Evolutionary conservation across 345 rosid genomes (phyloP).

Genomic region (Fremontodendron californicum): DNA sequence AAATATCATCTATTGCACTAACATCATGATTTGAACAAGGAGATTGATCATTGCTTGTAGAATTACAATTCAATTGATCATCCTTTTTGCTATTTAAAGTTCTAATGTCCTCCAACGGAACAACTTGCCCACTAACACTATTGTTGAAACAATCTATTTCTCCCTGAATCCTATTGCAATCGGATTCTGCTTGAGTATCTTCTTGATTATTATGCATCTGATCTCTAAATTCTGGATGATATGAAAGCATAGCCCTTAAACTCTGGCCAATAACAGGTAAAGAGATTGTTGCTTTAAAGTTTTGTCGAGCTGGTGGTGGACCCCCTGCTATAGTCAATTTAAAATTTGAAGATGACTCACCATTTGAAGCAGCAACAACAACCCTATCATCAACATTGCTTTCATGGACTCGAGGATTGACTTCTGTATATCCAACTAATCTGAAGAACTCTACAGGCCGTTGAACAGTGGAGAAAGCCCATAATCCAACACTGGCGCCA

Average conservation of each 20-base stretch:
- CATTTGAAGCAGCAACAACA: conserved; percentile 20
- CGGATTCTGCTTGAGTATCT: conserved; percentile 28
- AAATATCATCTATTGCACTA: conserved; percentile 21
- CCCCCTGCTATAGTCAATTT: conserved; percentile 90
- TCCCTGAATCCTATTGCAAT: conserved; percentile 20
- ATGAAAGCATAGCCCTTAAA: conserved; percentile 69
- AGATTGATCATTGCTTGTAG: conserved; percentile 19
- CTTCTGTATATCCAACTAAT: conserved; percentile 58
- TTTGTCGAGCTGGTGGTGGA: conserved; percentile 78
- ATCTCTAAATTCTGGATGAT: conserved; percentile 53
- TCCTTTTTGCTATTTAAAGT: conserved; percentile 8
- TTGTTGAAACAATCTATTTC: conserved; percentile 13
- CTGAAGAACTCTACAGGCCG: conserved; percentile 73
- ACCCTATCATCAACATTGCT: conserved; percentile 17
- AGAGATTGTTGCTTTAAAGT: conserved; percentile 81
- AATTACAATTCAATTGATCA: conserved; percentile 25
- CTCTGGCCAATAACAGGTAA: conserved; percentile 71
- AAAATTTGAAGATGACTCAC: conserved; percentile 36
- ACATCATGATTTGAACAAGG: conserved; percentile 20
- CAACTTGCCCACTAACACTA: conserved; percentile 21
- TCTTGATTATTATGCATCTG: conserved; percentile 21
- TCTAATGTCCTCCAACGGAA: conserved; percentile 25
- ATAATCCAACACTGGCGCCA: conserved; percentile 93
- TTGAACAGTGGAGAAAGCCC: conserved; percentile 65
- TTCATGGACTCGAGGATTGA: conserved; percentile 28